Evolutionary conservation across 768 basidiomycete species (phyloP), one percentile per base, ranked within the genome.

Genomic region (Naematelia encephala): DNA sequence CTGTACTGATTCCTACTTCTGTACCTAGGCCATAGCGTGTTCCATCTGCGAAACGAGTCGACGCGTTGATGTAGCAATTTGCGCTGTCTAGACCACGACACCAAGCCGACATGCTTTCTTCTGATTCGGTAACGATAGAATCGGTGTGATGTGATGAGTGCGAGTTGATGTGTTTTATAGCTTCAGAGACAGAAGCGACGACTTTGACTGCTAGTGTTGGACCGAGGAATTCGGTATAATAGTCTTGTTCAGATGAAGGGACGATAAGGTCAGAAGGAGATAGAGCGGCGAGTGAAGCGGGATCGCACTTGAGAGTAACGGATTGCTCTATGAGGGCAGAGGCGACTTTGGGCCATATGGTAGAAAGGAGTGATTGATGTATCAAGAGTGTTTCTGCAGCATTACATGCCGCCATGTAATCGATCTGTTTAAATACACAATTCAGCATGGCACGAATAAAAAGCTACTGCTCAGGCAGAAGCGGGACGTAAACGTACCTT

Each of bases 111-210:
- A 86, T 83, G 52, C 62, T 46, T 5, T 69, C 64, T 1, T 84
- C 82, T 46, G 84, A 82, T 77, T 96, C 90, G 4, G 94, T 92
- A 45, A 98, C 82, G 76, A 99, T 97, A 54, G 82, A 79, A 71
- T 98, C 96, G 29, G 94, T 98, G 77, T 99, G 96, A 70, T 94
- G 91, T 5, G 92, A 94, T 0, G 89, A 90, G 72, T 97, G 89
- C 11, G 82, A 76, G 79, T 98, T 98, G 80, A 98, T 94, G 80
- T 90, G 91, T 58, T 82, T 75, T 60, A 97, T 87, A 3, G 96
- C 94, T 25, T 80, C 80, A 30, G 81, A 69, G 49, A 94, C 82
- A 3, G 87, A 89, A 25, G 86, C 81, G 34, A 92, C 83, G 10
- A 85, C 76, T 64, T 84, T 81, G 71, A 99, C 88, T 29, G 93